Evolutionary conservation across 306 rosid species (phyloP).

Genomic region (Quercus mongolica): DNA sequence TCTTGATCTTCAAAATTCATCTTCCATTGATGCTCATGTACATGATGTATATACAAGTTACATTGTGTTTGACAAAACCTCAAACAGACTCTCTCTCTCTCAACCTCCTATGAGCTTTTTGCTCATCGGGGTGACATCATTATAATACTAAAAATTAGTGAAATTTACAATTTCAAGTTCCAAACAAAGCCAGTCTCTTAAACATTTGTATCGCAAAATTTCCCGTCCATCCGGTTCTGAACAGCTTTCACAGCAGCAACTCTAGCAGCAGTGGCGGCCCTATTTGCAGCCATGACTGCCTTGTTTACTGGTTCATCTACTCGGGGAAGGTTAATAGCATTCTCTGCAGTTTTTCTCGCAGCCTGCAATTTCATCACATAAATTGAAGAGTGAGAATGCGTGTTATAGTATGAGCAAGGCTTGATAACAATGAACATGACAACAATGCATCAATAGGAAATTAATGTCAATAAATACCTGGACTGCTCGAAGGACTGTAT

Average conservation of each 20-base stretch:
- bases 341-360: slow-evolving; percentile 75
- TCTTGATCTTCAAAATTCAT: slow-evolving; percentile 23
- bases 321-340: slow-evolving; percentile 56
- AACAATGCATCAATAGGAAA: not conserved
- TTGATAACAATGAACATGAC: not conserved
- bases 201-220: slow-evolving; percentile 68
- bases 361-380: slow-evolving; percentile 46
- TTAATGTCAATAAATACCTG: slow-evolving; percentile 48
- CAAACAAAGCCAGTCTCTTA: slow-evolving; percentile 32
- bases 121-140: slow-evolving; percentile 69
- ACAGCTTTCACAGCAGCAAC: slow-evolving; percentile 98
- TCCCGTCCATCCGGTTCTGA: slow-evolving; percentile 89
- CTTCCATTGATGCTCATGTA: slow-evolving; percentile 62
- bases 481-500: slow-evolving; percentile 63
- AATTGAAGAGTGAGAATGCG: not conserved
- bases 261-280: slow-evolving; percentile 94
- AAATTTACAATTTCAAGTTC: slow-evolving; percentile 56
- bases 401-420: not conserved
- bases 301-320: slow-evolving; percentile 79
- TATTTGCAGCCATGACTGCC: slow-evolving; percentile 76
- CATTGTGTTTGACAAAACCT: slow-evolving; percentile 50
- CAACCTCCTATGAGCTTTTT: slow-evolving; percentile 75
- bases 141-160: slow-evolving; percentile 50
- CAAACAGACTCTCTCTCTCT: slow-evolving; percentile 33
- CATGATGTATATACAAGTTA: slow-evolving; percentile 65